These are phyloP conservation scores for Radiomyces spectabilis DNA, from an alignment of 192 early-diverging fungal species.

Conservation along the genomic window DNA sequence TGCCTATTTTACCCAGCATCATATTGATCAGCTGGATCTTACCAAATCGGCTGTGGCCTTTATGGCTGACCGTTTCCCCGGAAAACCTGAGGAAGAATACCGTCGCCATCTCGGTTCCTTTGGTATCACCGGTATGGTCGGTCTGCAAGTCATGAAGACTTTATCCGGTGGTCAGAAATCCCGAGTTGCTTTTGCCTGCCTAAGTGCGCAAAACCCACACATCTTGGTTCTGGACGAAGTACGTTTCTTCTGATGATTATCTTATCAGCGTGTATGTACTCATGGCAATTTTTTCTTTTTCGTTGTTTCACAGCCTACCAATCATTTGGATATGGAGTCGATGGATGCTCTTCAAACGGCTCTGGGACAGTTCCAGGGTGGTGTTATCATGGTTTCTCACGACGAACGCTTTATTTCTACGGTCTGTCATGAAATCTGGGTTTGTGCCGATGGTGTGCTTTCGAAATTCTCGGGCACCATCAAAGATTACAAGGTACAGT, in stretches of 20 bases:
- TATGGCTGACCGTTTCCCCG: conserved; percentile 82
- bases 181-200: conserved; percentile 91
- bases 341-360: conserved; percentile 92
- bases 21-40: conserved; percentile 95
- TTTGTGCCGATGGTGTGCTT: conserved; percentile 81
- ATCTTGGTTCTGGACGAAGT: conserved; percentile 95
- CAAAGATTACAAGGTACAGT: conserved; percentile 78
- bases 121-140: conserved; percentile 94
- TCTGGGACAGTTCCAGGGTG: conserved; percentile 83
- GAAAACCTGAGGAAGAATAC: conserved; percentile 92
- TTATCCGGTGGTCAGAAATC: conserved; percentile 97
- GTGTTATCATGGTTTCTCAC: conserved; percentile 94
- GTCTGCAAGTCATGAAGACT: conserved; percentile 89
- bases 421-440: conserved; percentile 87
- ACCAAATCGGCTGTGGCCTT: conserved; percentile 79
- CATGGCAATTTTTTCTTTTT: conserved; percentile 1
- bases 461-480: conserved; percentile 81
- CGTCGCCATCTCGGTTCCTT: conserved; percentile 88
- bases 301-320: conserved; percentile 59
- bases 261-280: conserved; percentile 28
- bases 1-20: conserved; percentile 95
- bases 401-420: conserved; percentile 92
- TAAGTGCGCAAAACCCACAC: conserved; percentile 87
- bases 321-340: conserved; percentile 84
- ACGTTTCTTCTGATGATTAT: conserved; percentile 38